phyloP scores from a whole-genome alignment of 768 basidiomycete genomes.

The Panus rudis region DNA sequence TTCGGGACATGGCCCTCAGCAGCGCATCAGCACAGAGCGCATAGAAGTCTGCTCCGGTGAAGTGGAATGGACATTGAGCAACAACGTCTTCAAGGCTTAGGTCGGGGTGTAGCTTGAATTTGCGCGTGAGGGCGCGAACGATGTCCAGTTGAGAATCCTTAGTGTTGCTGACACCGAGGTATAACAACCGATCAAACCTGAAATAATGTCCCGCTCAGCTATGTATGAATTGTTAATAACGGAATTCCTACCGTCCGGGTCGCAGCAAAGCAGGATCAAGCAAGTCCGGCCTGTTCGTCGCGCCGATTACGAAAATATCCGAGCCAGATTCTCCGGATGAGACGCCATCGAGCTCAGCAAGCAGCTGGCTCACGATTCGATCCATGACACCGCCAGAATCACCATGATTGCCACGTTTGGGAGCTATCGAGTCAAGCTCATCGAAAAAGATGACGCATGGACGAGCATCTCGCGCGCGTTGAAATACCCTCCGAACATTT shows the following conservation, averaged over 20 bases:
- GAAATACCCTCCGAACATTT: slow-evolving; percentile 90
- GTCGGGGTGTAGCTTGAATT: slow-evolving; percentile 73
- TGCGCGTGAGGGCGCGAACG: slow-evolving; percentile 83
- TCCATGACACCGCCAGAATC: slow-evolving; percentile 99
- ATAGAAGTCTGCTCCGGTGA: slow-evolving; percentile 97
- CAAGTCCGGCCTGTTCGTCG: slow-evolving; percentile 90
- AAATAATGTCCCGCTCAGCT: background rate
- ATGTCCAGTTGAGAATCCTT: slow-evolving; percentile 83
- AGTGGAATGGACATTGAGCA: slow-evolving; percentile 80
- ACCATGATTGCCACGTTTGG: slow-evolving; percentile 90
- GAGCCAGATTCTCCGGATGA: slow-evolving; percentile 48
- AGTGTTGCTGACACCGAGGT: slow-evolving; percentile 85
- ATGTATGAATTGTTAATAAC: background rate
- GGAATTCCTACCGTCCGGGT: slow-evolving; percentile 63
- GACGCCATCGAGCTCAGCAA: slow-evolving; percentile 94
- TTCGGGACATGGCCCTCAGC: slow-evolving; percentile 89
- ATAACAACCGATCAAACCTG: slow-evolving; percentile 96
- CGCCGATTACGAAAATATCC: slow-evolving; percentile 91
- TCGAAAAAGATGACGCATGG: slow-evolving; percentile 98
- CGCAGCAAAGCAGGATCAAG: slow-evolving; percentile 84
- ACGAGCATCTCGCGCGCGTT: slow-evolving; percentile 82
- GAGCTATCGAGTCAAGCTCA: slow-evolving; percentile 91
- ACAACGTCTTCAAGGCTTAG: slow-evolving; percentile 61
- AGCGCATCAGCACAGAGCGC: slow-evolving; percentile 96
- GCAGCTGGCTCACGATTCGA: slow-evolving; percentile 88